Percentiles rank a stretch among this genome's conserved stretches.
Evolutionary conservation across 306 rosid genomes (phyloP).

Genomic region (Spatholobus suberectus): DNA sequence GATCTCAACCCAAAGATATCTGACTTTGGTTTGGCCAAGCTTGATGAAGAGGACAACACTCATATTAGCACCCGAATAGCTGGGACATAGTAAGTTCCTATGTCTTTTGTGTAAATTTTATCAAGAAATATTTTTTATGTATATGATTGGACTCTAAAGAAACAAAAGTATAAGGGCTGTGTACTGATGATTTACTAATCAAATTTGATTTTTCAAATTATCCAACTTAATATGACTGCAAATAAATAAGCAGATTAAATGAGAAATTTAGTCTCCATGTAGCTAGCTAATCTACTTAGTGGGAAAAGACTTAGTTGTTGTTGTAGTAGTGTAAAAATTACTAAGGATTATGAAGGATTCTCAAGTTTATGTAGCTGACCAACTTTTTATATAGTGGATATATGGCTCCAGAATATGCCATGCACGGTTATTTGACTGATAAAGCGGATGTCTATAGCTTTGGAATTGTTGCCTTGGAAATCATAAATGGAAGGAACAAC

Average conservation of each 20-base stretch:
- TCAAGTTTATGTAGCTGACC: background rate
- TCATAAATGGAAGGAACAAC: constrained; percentile 64
- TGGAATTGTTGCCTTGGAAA: constrained; percentile 69
- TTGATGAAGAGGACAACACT: constrained; percentile 65
- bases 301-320: background rate
- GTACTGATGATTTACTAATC: background rate
- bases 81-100: constrained; percentile 61
- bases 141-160: background rate
- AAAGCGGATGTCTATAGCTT: constrained; percentile 85
- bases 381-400: constrained; percentile 48
- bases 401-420: constrained; percentile 67
- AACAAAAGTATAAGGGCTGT: background rate
- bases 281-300: background rate
- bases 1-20: constrained; percentile 66
- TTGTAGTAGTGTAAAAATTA: background rate
- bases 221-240: background rate
- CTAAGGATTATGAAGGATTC: background rate
- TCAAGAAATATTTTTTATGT: background rate
- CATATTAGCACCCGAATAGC: constrained; percentile 74
- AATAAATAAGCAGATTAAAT: background rate
- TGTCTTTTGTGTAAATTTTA: background rate
- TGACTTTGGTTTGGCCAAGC: constrained; percentile 76
- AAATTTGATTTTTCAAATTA: background rate
- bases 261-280: background rate
- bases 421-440: constrained; percentile 72